These are phyloP conservation scores for Boechera stricta DNA, from an alignment of 345 rosid genomes.

Conservation along the genomic window DNA sequence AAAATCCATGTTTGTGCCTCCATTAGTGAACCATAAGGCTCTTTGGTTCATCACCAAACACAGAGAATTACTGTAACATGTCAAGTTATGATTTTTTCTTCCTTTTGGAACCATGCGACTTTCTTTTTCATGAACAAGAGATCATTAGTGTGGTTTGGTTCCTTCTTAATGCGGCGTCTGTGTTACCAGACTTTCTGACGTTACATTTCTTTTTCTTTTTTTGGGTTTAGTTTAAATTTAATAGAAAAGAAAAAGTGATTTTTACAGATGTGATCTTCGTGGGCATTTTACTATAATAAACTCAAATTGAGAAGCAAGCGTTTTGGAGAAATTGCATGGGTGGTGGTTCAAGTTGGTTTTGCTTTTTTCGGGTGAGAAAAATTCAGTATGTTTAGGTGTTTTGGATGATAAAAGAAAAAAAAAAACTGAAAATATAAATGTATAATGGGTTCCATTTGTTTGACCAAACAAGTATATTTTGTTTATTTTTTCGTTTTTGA, in stretches of 20 bases:
- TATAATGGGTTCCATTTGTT: no score
- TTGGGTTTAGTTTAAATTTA: not conserved
- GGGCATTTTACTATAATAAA: not conserved
- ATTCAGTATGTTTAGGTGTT: no score
- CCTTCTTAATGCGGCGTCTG: not conserved
- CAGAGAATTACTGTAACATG: slow-evolving; percentile 21
- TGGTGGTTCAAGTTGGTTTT: no score
- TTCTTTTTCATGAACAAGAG: slow-evolving; percentile 15
- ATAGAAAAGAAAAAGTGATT: not conserved
- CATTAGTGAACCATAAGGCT: slow-evolving; percentile 25
- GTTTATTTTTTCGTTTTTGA: no score
- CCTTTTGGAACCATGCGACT: not conserved
- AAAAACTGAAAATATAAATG: no score
- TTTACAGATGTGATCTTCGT: not conserved
- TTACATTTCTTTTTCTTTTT: not conserved
- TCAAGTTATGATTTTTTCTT: slow-evolving; percentile 1
- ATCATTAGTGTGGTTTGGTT: slow-evolving; percentile 9
- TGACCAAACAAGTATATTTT: no score
- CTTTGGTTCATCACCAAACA: slow-evolving; percentile 13
- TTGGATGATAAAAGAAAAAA: no score
- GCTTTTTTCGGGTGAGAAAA: no score
- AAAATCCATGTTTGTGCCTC: slow-evolving; percentile 29
- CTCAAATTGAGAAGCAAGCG: not conserved
- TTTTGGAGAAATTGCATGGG: not conserved
- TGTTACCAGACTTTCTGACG: not conserved